Conservation (phyloP, 2,329 filamentous ascomycete species). For the Penicillium brasilianum region DNA sequence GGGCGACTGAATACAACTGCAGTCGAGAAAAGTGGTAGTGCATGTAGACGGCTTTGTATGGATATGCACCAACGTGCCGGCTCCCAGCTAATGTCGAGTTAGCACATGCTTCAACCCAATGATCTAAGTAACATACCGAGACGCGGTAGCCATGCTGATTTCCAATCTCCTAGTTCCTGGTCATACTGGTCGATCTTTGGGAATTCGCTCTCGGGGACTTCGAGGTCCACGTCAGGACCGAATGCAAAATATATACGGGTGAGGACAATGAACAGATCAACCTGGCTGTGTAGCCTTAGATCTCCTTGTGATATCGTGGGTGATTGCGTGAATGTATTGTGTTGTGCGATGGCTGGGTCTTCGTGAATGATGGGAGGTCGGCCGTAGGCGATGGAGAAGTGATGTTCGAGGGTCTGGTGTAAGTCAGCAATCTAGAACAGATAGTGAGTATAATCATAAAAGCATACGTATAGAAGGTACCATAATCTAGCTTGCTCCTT, state of each 20-base stretch:
- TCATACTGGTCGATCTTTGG: slow-evolving; percentile 49
- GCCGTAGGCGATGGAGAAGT: slow-evolving; percentile 52
- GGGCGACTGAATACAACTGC: slow-evolving; percentile 56
- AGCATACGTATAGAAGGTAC: slow-evolving; percentile 51
- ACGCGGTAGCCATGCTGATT: slow-evolving; percentile 42
- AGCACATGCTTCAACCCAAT: slow-evolving; percentile 1
- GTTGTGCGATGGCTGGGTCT: slow-evolving; percentile 44
- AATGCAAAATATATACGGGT: slow-evolving; percentile 52
- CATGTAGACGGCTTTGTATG: slow-evolving; percentile 56
- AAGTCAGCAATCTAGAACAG: slow-evolving; percentile 19
- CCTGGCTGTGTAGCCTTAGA: slow-evolving; percentile 48
- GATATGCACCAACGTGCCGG: slow-evolving; percentile 55
- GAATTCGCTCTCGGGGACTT: slow-evolving; percentile 48
- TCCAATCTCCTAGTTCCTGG: slow-evolving; percentile 47
- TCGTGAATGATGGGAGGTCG: slow-evolving; percentile 51
- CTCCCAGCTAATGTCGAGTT: slow-evolving; percentile 45
- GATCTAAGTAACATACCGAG: slow-evolving; percentile 34
- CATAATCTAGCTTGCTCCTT: slow-evolving; percentile 45
- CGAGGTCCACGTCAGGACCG: slow-evolving; percentile 50
- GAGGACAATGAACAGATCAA: slow-evolving; percentile 51
- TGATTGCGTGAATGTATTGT: slow-evolving; percentile 40
- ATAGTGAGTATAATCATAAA: too few species aligned
- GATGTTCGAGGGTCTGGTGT: slow-evolving; percentile 47
- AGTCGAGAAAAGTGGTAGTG: slow-evolving; percentile 59
- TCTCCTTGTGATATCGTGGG: slow-evolving; percentile 42